Evolutionary conservation across 306 rosid genomes (phyloP), one percentile per base, ranked within the genome.

Genomic region (Mimosa bimucronata): DNA sequence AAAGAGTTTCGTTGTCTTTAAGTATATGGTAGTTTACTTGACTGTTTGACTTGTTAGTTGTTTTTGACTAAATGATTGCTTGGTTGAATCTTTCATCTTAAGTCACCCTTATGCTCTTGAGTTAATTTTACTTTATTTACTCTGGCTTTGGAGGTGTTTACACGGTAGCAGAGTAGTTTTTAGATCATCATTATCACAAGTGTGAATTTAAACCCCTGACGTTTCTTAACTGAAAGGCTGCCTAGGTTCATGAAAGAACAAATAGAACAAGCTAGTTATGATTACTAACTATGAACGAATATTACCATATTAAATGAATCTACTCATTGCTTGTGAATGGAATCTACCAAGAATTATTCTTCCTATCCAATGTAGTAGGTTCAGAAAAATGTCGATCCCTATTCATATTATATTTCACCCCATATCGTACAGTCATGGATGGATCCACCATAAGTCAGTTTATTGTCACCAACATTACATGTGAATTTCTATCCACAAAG

Each of bases 381-480:
- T 23, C 40, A 12, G 16, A 26, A 18, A 26, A 7, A 26, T 26
- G 10, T 62, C 1, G 10, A 62, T 15, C 16, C 4, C 19, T 14
- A 6, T 29, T 30, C 23, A 30, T 62, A 29, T 62, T 4, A 60
- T 10, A 9, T 60, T 25, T 60, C 66, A 60, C 16, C 64, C 23
- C 68, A 31, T 31, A 37, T 34, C 45, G 16, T 25, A 34, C 71
- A 34, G 10, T 34, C 19, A 18, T 19, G 26, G 28, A 31, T 34
- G 30, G 28, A n/a, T 34, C 71, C 71, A 37, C 15, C 9, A 61
- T 28, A 11, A 28, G 38, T 60, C 3, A 12, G 19, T 61, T 61
- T 61, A 34, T 26, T 28, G 67, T 26, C 31, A 31, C 73, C 88
- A 79, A 75, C 87, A 73, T 37, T 29, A 30, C 91, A 86, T 73